Conservation (phyloP, 2,329 filamentous ascomycete genomes). For the Cladorrhinum sp. region DNA sequence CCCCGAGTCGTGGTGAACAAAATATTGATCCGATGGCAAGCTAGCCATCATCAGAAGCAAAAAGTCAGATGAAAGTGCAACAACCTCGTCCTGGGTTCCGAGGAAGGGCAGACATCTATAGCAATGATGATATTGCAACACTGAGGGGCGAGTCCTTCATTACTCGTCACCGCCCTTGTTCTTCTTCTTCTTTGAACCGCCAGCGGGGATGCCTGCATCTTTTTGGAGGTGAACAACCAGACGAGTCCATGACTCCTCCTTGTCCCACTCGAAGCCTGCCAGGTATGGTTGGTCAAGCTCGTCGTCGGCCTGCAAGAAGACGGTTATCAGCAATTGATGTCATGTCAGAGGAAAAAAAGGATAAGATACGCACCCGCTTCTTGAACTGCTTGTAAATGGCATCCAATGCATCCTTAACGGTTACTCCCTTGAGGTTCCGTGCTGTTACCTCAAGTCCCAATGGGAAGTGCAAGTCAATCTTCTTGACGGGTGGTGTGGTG, state of each 20-base stretch:
- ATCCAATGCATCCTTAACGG: conserved; percentile 93
- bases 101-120: background rate
- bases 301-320: conserved; percentile 68
- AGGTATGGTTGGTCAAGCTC: conserved; percentile 86
- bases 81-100: conserved; percentile 5
- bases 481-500: conserved; percentile 80
- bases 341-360: background rate
- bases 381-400: conserved; percentile 96
- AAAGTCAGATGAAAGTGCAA: background rate
- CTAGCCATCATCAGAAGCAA: background rate
- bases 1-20: background rate
- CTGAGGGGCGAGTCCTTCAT: conserved; percentile 12
- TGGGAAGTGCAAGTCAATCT: conserved; percentile 90
- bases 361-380: conserved; percentile 70
- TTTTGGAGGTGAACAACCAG: conserved; percentile 84
- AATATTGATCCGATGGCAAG: background rate
- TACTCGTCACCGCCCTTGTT: conserved; percentile 36
- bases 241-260: conserved; percentile 83
- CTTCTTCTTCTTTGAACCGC: conserved; percentile 67
- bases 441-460: conserved; percentile 84
- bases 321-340: background rate
- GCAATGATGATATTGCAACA: conserved; percentile 12
- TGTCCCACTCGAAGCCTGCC: conserved; percentile 94
- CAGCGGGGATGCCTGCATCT: conserved; percentile 46
- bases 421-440: conserved; percentile 89